Base-by-base conservation (phyloP, 192 early-diverging fungal species). In the Diversispora eburnea region DNA sequence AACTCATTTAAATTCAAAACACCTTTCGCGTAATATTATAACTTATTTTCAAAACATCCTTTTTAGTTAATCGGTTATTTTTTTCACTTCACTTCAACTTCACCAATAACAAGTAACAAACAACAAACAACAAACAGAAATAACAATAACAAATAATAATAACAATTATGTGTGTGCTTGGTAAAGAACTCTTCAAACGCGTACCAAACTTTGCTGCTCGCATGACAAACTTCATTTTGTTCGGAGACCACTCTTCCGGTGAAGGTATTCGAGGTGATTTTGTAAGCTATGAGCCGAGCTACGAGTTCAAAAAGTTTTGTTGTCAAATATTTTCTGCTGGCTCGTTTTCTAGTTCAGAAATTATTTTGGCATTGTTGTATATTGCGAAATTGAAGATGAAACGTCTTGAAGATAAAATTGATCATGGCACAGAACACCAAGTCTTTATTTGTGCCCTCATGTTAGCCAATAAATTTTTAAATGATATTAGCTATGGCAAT, bases 401-500 rank as follows among this genome's bases (percentile, higher is more conserved):
- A 45, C 83, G 85, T 68, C 85, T 89, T 3, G 75, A 80, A 10
- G 82, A 88, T 46, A 80, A 82, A 75, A 89, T 86, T 57, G 80
- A 82, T 39, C 75, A 78, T 48, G 94, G 94, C 51, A 89, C 88
- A 59, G 94, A 96, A 73, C 92, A 90, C 68, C 81, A 92, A 17
- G 75, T 94, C 52, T 91, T 96, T 77, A 89, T 91, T 8, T 91
- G 91, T n/a, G 88, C 92, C 42, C 83, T 96, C 42, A 92, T 93
- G 84, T 84, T 93, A 4, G 89, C 92, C 62, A 94, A 91, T 83
- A 96, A 96, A 75, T 89, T 87, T 74, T 81, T 94, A 25, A 87
- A 92, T 75, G 95, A 96, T 79, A 94, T 94, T 78, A 95, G 92
- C 55, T 96, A 92, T 74, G 89, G 93, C 12, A 94, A 93, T 77